These are phyloP conservation scores for Straminergon stramineum DNA, from an alignment of 225 moss, liverwort and hornwort genomes.

Conservation along the genomic window DNA sequence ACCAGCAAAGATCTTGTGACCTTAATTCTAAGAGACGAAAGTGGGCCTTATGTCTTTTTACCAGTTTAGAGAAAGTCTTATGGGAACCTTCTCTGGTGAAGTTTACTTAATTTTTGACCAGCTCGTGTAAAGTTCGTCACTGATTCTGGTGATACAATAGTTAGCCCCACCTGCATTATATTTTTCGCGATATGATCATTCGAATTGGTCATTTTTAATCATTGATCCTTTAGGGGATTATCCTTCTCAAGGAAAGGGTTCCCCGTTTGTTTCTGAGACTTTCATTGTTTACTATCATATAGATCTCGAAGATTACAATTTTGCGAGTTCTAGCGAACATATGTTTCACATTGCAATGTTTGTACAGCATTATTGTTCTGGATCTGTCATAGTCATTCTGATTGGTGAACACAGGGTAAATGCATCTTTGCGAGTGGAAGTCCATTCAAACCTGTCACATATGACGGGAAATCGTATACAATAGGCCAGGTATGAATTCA, in stretches of 20 bases:
- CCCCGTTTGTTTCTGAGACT: neutral
- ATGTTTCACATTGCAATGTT: neutral
- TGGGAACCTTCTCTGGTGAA: neutral
- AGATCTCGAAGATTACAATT: neutral
- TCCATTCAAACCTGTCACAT: constrained; percentile 56
- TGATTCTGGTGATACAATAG: neutral
- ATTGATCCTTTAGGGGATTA: neutral
- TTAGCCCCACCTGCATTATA: neutral
- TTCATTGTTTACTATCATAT: neutral
- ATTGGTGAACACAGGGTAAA: constrained; percentile 41
- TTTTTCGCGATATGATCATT: neutral
- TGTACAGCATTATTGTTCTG: no score
- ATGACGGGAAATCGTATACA: constrained; percentile 22
- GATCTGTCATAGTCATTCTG: neutral
- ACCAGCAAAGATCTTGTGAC: neutral
- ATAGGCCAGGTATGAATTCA: constrained; percentile 25
- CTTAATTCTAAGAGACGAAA: neutral
- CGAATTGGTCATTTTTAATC: neutral
- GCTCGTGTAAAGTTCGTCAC: neutral
- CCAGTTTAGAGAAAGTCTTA: neutral
- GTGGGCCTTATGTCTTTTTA: no score
- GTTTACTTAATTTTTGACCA: neutral
- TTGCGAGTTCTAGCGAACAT: neutral
- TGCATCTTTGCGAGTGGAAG: constrained; percentile 83
- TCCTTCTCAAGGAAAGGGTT: neutral